phyloP scores from a whole-genome alignment of 805 yeast genomes.

The Danielia oregonensis region DNA sequence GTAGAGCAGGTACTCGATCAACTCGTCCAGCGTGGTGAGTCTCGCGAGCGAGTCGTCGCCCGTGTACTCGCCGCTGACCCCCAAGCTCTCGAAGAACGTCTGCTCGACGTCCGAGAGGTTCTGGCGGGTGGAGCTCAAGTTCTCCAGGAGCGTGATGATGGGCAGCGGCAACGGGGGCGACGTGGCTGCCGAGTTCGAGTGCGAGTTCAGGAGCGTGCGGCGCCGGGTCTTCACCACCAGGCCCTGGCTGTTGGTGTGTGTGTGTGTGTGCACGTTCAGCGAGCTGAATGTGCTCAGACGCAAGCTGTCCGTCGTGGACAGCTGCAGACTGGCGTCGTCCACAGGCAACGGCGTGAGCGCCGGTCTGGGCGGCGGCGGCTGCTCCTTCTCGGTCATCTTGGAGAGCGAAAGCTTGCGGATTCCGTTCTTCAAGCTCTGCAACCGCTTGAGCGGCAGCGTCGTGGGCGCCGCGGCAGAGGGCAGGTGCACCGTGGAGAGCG shows the following conservation, averaged over 20 bases:
- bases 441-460: constrained; percentile 32
- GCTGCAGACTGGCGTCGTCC: constrained; percentile 13
- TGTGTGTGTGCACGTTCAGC: constrained; percentile 6
- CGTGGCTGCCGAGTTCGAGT: constrained; percentile 22
- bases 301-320: constrained; percentile 11
- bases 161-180: constrained; percentile 37
- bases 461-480: constrained; percentile 4
- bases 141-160: constrained; percentile 36
- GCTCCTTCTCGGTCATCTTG: constrained; percentile 8
- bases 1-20: constrained; percentile 29
- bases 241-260: constrained; percentile 1
- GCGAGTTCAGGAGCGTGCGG: constrained; percentile 19
- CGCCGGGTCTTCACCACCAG: constrained; percentile 10
- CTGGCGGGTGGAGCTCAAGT: constrained; percentile 25
- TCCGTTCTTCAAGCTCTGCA: constrained; percentile 36
- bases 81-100: constrained; percentile 29
- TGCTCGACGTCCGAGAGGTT: constrained; percentile 31
- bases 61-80: background rate
- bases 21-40: constrained; percentile 22
- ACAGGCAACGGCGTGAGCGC: constrained; percentile 12
- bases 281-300: constrained; percentile 14
- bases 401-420: constrained; percentile 34
- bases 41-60: constrained; percentile 5
- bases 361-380: constrained; percentile 9
- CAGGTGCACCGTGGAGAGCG: constrained; percentile 4